Evolutionary conservation across 2,329 filamentous ascomycete species (phyloP), one percentile per base, ranked within the genome.

Genomic region (Blastomyces percursus): DNA sequence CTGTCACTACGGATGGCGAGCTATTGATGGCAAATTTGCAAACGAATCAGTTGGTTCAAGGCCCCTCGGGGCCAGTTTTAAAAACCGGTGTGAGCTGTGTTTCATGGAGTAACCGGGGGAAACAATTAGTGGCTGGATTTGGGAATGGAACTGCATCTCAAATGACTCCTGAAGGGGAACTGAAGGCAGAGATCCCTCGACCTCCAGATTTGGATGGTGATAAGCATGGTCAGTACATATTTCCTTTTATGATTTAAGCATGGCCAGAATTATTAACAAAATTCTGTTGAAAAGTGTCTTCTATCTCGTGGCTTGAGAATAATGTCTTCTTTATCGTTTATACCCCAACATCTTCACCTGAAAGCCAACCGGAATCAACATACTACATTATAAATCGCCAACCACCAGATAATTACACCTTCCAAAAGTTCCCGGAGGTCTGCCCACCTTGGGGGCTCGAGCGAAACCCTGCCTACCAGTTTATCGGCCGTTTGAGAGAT

Each of bases 41-140:
- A 69, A 82, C 86, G 46, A 81, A 82, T 58, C 80, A 77, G 50
- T 80, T 91, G 54, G 72, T 82, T 9, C 77, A 78, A 42, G 83
- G 84, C 1, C 69, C 80, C 24, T 85, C 84, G 66, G 90, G 89
- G 42, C 82, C 79, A 69, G 78, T 86, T 0, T 79, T 96, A 66
- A 90, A 87, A 70, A 80, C 83, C 35, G 86, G 88, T 57, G 92
- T 96, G 35, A 91, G 87, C 71, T 94, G 89, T 70, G 83, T 90
- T 6, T 87, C 89, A 62, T 99, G 95, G 94, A 99, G 94, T 74
- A 88, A 85, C 64, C 90, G 87, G 72, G 94, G 94, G 56, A 99
- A 96, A 73, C 93, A 97, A 72, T 80, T 99, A 52, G 87, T 96
- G 54, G 92, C 90, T 67, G 94, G 95, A 19, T 80, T 94, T 68